Conservation (phyloP, 106 monocot species). For the Amphibolis antarctica region DNA sequence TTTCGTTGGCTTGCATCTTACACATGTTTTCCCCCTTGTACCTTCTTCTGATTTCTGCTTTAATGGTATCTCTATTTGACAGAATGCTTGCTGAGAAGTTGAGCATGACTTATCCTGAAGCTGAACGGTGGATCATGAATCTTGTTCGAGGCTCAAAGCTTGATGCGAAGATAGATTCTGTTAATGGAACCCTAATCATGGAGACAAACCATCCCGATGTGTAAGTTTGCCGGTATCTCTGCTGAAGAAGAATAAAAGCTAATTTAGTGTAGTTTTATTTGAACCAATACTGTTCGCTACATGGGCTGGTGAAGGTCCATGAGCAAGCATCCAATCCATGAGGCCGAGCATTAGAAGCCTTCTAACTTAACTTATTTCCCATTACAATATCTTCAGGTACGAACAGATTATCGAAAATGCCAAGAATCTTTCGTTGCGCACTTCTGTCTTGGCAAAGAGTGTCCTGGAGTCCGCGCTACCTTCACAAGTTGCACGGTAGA, state of each 20-base stretch:
- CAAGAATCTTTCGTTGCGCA: constrained; percentile 48
- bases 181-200: constrained; percentile 51
- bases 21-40: background rate
- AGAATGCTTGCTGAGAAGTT: constrained; percentile 84
- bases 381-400: constrained; percentile 23
- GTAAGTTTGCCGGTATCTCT: constrained; percentile 30
- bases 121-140: constrained; percentile 85
- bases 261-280: too few species aligned
- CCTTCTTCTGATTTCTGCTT: background rate
- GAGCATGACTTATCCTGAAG: constrained; percentile 84
- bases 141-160: constrained; percentile 73
- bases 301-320: background rate
- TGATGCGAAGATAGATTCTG: constrained; percentile 71
- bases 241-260: too few species aligned
- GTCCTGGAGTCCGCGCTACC: constrained; percentile 44
- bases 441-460: constrained; percentile 71
- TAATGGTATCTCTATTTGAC: constrained; percentile 3
- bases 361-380: background rate
- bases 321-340: background rate
- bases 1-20: background rate
- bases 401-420: constrained; percentile 66
- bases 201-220: constrained; percentile 31
- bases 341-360: background rate
- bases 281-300: background rate
- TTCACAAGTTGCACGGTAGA: constrained; percentile 41